Evolutionary conservation across 2,329 filamentous ascomycete genomes (phyloP), one percentile per base, ranked within the genome.

Genomic region (Colletotrichum liaoningense): DNA sequence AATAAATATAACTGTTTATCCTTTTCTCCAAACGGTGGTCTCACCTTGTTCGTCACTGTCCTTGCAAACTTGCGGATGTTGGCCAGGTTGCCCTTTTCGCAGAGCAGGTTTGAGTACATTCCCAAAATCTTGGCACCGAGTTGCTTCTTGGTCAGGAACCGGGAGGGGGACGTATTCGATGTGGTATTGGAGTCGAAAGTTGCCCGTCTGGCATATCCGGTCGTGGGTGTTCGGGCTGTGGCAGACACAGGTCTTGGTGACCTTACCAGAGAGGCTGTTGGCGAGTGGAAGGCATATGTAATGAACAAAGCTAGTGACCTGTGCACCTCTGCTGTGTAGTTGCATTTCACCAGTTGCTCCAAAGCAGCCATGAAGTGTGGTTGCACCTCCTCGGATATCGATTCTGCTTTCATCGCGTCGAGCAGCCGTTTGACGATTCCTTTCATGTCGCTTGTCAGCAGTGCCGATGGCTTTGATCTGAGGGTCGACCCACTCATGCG

Each of bases 11-110:
- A 67, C 71, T 64, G 73, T 60, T 65, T 65, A 67, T 73, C 74
- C 57, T 65, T 65, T 67, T 73, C 74, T 55, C 72, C 69, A 66
- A 59, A 58, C 33, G 73, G 69, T 68, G 60, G 74, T 82, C 86
- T 79, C 85, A 95, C 94, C 88, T 98, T 98, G 77, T 97, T 98
- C 26, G 96, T 98, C 9, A 99, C 96, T 1, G 96, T 97, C 79
- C 93, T 94, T 5, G 95, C 94, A 85, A 99, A 98, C 78, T 95
- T 97, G 79, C 92, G 91, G 69, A 98, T 93, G 74, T 93, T 91
- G 16, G 86, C 86, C 11, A 88, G 84, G 75, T 92, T 94, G 26
- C 88, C 88, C 77, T 91, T 90, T 74, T 94, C 91, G 78, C 95
- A 98, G 11, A 98, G 86, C 12, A 98, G 87, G 30, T 92, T 88